Percentiles rank a stretch among this genome's conserved stretches.
phyloP scores from a whole-genome alignment of 768 basidiomycete species.

The Boletellus emodensis region DNA sequence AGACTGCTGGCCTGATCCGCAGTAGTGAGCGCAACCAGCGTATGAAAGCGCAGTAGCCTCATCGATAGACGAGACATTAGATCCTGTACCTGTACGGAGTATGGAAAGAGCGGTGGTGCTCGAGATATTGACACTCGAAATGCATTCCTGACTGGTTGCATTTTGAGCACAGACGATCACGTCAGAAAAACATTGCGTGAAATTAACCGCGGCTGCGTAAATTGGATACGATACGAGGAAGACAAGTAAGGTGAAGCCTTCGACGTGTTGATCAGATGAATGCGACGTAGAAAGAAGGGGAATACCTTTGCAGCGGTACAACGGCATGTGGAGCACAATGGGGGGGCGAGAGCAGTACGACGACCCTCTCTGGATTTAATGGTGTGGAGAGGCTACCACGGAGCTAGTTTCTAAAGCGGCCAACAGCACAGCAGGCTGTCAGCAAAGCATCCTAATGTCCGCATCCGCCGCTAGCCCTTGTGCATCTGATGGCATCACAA shows the following conservation, averaged over 20 bases:
- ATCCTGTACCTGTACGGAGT: constrained; percentile 11
- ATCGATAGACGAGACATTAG: background rate
- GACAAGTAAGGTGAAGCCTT: background rate
- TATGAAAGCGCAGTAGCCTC: constrained; percentile 11
- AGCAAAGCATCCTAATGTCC: too few species aligned
- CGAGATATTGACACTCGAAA: background rate
- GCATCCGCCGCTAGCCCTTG: too few species aligned
- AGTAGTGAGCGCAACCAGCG: background rate
- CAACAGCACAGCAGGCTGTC: background rate
- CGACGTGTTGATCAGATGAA: background rate
- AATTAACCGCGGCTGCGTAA: constrained; percentile 1
- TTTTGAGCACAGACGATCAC: constrained; percentile 4
- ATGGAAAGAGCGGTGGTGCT: constrained; percentile 10
- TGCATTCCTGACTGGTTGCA: background rate
- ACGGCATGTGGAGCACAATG: background rate
- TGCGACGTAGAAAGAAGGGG: background rate
- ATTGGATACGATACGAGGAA: background rate
- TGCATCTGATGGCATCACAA: too few species aligned
- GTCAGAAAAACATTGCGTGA: constrained; percentile 13
- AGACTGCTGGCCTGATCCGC: constrained; percentile 10
- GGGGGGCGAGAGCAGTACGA: background rate
- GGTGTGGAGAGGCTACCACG: too few species aligned
- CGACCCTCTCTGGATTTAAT: background rate
- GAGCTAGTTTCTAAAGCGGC: too few species aligned
- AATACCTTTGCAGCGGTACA: constrained; percentile 3